Base-by-base conservation (phyloP, 805 yeast genomes). In the Candida ipomoeae region DNA sequence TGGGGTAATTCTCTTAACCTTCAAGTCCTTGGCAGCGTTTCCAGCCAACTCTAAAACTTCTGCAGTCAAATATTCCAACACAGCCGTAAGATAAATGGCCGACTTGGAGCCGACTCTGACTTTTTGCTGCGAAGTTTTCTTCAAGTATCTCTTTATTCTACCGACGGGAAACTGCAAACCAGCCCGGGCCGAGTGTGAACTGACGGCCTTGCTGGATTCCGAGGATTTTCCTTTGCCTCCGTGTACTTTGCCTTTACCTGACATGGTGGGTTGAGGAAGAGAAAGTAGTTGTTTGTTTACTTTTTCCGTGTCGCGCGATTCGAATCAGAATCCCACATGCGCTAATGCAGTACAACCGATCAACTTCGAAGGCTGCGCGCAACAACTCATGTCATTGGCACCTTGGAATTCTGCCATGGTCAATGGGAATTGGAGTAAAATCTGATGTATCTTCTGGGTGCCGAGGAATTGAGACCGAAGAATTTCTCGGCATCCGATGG, bases 161-260 rank as follows among this genome's bases (percentile, higher is more conserved):
- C 99, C 99, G 36, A 95, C 98, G 46, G 99, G 99, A 76, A 94
- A 94, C 69, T 87, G 94, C 68, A 90, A 76, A 23, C 97, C 97
- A 26, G 97, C 97, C 70, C 95, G 84, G 8, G 96, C 96, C 5
- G 96, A 88, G 61, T 91, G 96, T 13, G 96, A 87, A 61, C 87
- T 91, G 20, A 92, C 79, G 45, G 75, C 73, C 69, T 85, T 86
- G 67, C 88, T 88, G 45, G 65, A 56, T 54, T 73, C 78, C 33
- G 96, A 89, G 23, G 95, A 84, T 71, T 91, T 91, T 61, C 97
- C 97, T 75, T 91, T 92, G 66, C 97, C 97, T 60, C 98, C 97
- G 70, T 87, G 91, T 53, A 84, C 89, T 82, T 92, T 92, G 60
- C 98, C 97, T 66, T 73, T 73, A 45, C 78, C 78, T 49, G 96